Conservation (phyloP, 1,284 basidiomycete species). For the Papiliotrema laurentii region DNA sequence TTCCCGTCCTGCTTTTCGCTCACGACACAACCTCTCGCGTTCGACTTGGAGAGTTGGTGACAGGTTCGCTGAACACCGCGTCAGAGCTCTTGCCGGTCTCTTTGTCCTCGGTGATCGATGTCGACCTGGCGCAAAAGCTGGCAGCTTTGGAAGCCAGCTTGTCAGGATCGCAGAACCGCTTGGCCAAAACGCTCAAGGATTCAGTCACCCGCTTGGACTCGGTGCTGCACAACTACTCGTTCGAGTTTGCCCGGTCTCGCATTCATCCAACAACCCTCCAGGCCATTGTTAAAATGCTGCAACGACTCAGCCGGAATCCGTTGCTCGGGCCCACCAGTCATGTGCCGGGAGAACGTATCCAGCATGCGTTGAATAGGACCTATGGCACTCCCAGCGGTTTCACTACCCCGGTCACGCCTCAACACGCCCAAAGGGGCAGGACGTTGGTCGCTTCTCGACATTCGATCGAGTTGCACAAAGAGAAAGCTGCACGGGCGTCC, state of each 20-base stretch:
- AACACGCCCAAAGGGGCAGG: no score
- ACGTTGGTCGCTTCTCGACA: not conserved
- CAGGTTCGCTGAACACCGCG: slow-evolving; percentile 17
- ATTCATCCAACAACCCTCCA: slow-evolving; percentile 14
- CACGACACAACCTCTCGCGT: slow-evolving; percentile 23
- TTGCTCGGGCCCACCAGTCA: slow-evolving; percentile 37
- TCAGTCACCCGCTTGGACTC: slow-evolving; percentile 11
- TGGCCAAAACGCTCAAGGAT: slow-evolving; percentile 22
- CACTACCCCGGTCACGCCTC: not conserved
- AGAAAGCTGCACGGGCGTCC: not conserved
- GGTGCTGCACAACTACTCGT: not conserved
- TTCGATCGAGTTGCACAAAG: not conserved
- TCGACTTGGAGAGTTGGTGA: slow-evolving; percentile 21
- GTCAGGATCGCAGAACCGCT: slow-evolving; percentile 12
- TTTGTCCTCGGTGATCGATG: slow-evolving; percentile 22
- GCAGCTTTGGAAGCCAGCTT: not conserved
- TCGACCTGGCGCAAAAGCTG: not conserved
- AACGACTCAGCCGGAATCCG: slow-evolving; percentile 34
- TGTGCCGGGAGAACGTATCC: slow-evolving; percentile 40
- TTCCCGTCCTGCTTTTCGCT: slow-evolving; percentile 26
- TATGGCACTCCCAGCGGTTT: not conserved
- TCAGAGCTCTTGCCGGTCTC: slow-evolving; percentile 32
- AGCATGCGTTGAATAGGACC: slow-evolving; percentile 29
- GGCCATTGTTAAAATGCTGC: slow-evolving; percentile 22
- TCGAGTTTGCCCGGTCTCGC: slow-evolving; percentile 18